A percentile compares a stretch with the other conserved stretches of the same genome.
These are phyloP conservation scores for Polychaeton citri DNA, from an alignment of 2,329 filamentous ascomycete species.

Conservation along the genomic window DNA sequence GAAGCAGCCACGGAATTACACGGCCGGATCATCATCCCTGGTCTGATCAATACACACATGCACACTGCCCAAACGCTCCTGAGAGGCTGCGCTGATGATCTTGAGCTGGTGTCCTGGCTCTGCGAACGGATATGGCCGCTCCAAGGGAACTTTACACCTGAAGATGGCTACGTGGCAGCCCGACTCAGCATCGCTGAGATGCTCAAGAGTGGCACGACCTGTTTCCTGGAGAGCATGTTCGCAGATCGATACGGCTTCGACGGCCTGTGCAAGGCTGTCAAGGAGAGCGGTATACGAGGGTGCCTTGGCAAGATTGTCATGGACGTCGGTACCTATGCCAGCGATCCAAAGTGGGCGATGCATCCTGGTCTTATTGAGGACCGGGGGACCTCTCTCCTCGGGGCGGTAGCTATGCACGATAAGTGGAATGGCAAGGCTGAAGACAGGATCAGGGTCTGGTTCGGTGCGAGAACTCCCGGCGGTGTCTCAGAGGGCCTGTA, in stretches of 20 bases:
- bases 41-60: conserved; percentile 38
- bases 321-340: conserved; percentile 30
- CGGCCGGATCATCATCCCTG: conserved; percentile 36
- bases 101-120: conserved; percentile 38
- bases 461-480: conserved; percentile 25
- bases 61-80: conserved; percentile 38
- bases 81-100: conserved; percentile 36
- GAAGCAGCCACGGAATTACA: conserved; percentile 23
- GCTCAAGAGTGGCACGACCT: conserved; percentile 37
- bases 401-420: conserved; percentile 22
- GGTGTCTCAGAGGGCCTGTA: conserved; percentile 23
- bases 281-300: conserved; percentile 31
- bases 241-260: conserved; percentile 35
- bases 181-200: conserved; percentile 38
- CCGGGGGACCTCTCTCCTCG: conserved; percentile 21
- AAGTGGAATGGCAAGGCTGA: conserved; percentile 23
- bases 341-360: conserved; percentile 31
- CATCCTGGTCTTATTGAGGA: conserved; percentile 29
- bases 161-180: conserved; percentile 37
- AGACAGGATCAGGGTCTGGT: conserved; percentile 25
- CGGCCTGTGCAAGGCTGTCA: conserved; percentile 29
- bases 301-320: conserved; percentile 33
- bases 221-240: conserved; percentile 41
- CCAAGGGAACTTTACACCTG: conserved; percentile 30
- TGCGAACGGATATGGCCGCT: conserved; percentile 39